These are phyloP conservation scores for Carex cristatella DNA, from an alignment of 176 grass and related monocot species.

Conservation along the genomic window DNA sequence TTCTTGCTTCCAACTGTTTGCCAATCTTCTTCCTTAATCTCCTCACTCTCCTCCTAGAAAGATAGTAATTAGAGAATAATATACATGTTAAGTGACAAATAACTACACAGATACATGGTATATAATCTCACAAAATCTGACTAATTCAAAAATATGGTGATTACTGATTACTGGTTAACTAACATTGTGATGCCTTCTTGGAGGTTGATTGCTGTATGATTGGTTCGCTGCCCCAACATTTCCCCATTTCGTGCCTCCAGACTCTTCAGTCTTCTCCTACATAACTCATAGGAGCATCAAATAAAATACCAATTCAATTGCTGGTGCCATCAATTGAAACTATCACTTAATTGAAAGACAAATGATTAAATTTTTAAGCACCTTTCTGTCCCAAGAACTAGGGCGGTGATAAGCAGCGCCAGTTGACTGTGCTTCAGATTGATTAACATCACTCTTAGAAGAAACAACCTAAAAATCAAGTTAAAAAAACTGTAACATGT, in stretches of 20 bases:
- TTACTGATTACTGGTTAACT: background rate
- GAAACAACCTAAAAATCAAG: slow-evolving; percentile 39
- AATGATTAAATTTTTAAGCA: background rate
- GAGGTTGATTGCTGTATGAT: slow-evolving; percentile 4
- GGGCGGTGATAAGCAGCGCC: slow-evolving; percentile 13
- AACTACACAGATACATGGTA: background rate
- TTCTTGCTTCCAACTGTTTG: slow-evolving; percentile 56
- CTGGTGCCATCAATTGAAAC: background rate
- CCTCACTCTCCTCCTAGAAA: slow-evolving; percentile 30
- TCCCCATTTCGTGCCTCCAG: background rate
- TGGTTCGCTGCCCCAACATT: background rate
- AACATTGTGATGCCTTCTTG: background rate
- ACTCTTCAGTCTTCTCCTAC: slow-evolving; percentile 17
- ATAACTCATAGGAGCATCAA: background rate
- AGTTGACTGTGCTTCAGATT: background rate
- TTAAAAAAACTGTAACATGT: background rate
- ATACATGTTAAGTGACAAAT: slow-evolving; percentile 1
- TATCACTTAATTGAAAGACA: background rate
- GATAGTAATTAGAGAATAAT: slow-evolving; percentile 22
- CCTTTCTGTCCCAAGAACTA: slow-evolving; percentile 26
- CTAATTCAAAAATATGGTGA: background rate
- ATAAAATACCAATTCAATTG: background rate
- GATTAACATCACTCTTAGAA: slow-evolving; percentile 20
- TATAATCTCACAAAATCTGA: background rate
- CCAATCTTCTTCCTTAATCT: slow-evolving; percentile 44